Evolutionary conservation across 2,329 filamentous ascomycete genomes (phyloP).

Genomic region (Albophoma yamanashiensis): DNA sequence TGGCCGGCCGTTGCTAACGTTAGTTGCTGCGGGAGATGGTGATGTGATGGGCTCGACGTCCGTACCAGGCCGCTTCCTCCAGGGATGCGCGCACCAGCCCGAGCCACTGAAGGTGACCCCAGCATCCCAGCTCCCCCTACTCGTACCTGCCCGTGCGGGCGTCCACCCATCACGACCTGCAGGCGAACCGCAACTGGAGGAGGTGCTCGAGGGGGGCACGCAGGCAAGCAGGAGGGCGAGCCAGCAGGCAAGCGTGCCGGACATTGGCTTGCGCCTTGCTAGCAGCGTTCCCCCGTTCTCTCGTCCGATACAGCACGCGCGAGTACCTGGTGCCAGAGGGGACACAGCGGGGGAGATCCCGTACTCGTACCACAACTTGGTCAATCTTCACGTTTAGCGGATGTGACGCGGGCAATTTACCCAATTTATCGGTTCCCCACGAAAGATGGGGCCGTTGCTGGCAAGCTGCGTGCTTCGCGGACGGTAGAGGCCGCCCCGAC

Average conservation of each 20-base stretch:
- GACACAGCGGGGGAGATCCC: background rate
- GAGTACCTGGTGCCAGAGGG: no score
- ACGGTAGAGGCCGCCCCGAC: background rate
- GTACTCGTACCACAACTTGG: background rate
- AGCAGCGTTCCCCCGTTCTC: background rate
- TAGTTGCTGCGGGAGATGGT: background rate
- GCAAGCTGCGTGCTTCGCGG: background rate
- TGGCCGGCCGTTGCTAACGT: background rate
- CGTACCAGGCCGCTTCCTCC: background rate
- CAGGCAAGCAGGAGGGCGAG: background rate
- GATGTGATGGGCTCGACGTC: background rate
- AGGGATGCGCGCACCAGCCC: background rate
- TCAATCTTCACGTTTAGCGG: background rate
- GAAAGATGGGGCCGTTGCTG: background rate
- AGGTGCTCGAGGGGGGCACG: background rate
- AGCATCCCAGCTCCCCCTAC: no score
- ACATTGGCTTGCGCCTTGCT: background rate
- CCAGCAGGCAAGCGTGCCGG: background rate
- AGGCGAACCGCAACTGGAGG: background rate
- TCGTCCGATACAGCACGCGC: background rate
- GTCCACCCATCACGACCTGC: background rate
- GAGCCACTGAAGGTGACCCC: background rate
- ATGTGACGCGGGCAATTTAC: background rate
- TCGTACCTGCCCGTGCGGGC: background rate
- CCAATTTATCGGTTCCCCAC: background rate